Percentiles rank a stretch among this genome's conserved stretches.
Evolutionary conservation across 805 yeast species (phyloP).

Genomic region (Lachancea mirantina): DNA sequence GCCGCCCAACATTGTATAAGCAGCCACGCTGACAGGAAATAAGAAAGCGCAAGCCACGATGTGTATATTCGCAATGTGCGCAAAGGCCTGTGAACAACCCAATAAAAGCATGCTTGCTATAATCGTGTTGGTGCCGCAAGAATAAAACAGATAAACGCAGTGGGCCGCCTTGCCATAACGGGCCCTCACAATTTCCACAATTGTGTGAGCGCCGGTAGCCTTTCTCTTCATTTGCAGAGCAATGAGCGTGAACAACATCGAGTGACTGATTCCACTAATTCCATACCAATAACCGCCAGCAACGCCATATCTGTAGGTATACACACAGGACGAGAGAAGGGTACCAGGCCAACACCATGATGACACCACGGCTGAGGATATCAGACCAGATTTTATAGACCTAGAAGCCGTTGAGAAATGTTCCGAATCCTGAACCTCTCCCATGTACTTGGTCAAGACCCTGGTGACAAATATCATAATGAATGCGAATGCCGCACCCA

Average conservation of each 20-base stretch:
- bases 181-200: slow-evolving; percentile 28
- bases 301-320: slow-evolving; percentile 17
- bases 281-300: slow-evolving; percentile 52
- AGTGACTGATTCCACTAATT: slow-evolving; percentile 11
- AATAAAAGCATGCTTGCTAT: slow-evolving; percentile 32
- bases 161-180: slow-evolving; percentile 31
- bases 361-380: slow-evolving; percentile 36
- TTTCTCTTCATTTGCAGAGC: slow-evolving; percentile 20
- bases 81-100: slow-evolving; percentile 35
- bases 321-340: slow-evolving; percentile 12
- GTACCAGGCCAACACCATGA: slow-evolving; percentile 23
- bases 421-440: slow-evolving; percentile 39
- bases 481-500: slow-evolving; percentile 39
- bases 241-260: slow-evolving; percentile 14
- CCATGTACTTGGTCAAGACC: slow-evolving; percentile 32
- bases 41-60: slow-evolving; percentile 36
- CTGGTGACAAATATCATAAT: slow-evolving; percentile 33
- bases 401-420: slow-evolving; percentile 35
- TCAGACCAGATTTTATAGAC: slow-evolving; percentile 36
- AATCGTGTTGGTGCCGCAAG: slow-evolving; percentile 30
- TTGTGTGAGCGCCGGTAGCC: slow-evolving; percentile 25
- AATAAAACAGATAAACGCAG: slow-evolving; percentile 27
- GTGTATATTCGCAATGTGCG: slow-evolving; percentile 33
- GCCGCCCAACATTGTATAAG: slow-evolving; percentile 41
- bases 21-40: slow-evolving; percentile 36